phyloP scores from a whole-genome alignment of 176 grass and related monocot genomes.

The Typha latifolia region DNA sequence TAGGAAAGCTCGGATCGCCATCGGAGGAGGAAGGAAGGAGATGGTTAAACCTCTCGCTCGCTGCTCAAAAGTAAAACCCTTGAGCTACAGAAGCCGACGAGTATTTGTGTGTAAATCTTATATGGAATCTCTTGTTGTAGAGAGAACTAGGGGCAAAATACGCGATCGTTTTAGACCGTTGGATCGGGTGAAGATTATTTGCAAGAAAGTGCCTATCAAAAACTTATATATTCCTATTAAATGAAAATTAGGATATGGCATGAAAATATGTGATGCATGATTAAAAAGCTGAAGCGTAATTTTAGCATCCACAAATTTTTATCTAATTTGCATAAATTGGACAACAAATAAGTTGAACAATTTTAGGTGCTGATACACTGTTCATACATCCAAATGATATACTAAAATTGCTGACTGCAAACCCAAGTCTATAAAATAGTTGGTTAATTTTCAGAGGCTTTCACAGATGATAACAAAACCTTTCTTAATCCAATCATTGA shows the following conservation, averaged over 20 bases:
- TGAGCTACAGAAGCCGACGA: no score
- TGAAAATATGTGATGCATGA: no score
- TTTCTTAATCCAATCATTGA: constrained; percentile 40
- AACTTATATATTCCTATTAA: no score
- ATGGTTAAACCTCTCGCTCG: neutral
- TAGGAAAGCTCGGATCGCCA: constrained; percentile 23
- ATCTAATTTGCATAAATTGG: neutral
- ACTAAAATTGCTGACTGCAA: neutral
- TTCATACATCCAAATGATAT: neutral
- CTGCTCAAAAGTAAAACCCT: no score
- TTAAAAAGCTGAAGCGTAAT: no score
- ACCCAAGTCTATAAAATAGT: neutral
- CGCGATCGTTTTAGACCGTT: neutral
- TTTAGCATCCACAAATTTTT: no score
- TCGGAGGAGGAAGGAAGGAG: constrained; percentile 5
- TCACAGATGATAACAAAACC: constrained; percentile 46
- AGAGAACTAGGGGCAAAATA: no score
- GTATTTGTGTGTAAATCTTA: neutral
- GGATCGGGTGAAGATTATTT: neutral
- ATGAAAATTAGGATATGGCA: no score
- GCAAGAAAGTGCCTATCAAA: no score
- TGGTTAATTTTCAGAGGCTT: constrained; percentile 31
- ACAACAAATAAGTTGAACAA: neutral
- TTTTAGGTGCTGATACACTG: neutral
- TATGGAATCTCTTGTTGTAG: no score